A percentile compares a stretch with the other conserved stretches of the same genome.
These are phyloP conservation scores for Epichloe festucae DNA, from an alignment of 2,329 filamentous ascomycete species.

Conservation along the genomic window DNA sequence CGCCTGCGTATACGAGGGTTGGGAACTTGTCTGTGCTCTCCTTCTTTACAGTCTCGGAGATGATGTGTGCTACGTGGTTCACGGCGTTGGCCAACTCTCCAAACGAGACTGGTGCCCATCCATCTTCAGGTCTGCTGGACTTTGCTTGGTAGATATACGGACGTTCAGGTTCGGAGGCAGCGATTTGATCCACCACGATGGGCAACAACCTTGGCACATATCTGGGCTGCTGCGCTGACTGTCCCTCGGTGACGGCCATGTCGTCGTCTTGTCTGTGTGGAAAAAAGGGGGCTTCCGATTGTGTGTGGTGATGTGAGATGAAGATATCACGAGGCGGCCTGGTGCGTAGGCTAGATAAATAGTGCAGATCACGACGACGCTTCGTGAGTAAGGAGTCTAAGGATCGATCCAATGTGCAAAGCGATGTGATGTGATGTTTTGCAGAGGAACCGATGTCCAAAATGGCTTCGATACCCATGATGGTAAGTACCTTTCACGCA, in stretches of 20 bases:
- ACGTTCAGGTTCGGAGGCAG: constrained; percentile 15
- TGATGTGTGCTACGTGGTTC: constrained; percentile 18
- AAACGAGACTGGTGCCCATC: constrained; percentile 17
- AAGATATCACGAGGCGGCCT: too few species aligned
- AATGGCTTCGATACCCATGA: too few species aligned
- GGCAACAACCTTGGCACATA: constrained; percentile 10
- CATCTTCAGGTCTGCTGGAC: constrained; percentile 12
- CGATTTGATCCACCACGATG: constrained; percentile 13
- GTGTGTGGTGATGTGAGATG: too few species aligned
- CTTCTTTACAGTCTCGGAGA: constrained; percentile 17
- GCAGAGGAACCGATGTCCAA: too few species aligned
- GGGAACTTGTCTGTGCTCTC: constrained; percentile 17
- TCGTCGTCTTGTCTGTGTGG: background rate
- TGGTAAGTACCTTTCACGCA: too few species aligned
- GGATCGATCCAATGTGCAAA: too few species aligned
- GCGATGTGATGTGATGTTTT: too few species aligned
- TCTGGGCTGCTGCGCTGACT: background rate
- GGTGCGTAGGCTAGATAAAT: background rate
- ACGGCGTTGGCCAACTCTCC: constrained; percentile 16
- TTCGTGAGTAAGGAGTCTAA: too few species aligned
- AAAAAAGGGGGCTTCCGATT: too few species aligned
- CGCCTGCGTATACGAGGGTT: constrained; percentile 22
- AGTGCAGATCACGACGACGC: background rate
- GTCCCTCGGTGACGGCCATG: background rate
- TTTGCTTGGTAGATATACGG: constrained; percentile 25